Evolutionary conservation across 768 basidiomycete species (phyloP).

Genomic region (Boletus tomentosulus): DNA sequence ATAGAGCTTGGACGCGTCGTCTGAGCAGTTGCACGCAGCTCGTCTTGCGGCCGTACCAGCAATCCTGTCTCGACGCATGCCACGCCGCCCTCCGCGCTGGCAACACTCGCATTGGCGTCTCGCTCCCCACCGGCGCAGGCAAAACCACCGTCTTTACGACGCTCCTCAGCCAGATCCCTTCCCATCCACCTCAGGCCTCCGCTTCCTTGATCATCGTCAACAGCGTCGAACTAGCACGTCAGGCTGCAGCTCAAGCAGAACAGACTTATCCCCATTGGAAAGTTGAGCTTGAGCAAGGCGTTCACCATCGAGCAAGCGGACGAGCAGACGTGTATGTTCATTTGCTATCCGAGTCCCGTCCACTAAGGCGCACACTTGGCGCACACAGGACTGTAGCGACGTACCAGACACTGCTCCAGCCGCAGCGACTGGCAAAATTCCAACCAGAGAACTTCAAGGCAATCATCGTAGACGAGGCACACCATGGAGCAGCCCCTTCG

Average conservation of each 20-base stretch:
- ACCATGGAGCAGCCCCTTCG: constrained; percentile 92
- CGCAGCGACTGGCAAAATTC: constrained; percentile 69
- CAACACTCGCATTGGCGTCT: constrained; percentile 75
- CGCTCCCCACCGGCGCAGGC: constrained; percentile 78
- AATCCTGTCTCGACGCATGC: constrained; percentile 74
- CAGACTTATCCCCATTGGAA: constrained; percentile 65
- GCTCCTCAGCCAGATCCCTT: constrained; percentile 65
- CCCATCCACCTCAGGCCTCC: constrained; percentile 41
- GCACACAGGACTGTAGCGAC: constrained; percentile 74
- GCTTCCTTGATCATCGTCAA: constrained; percentile 83
- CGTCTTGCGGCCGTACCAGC: constrained; percentile 82
- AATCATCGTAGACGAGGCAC: constrained; percentile 89
- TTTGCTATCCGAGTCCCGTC: neutral
- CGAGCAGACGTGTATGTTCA: constrained; percentile 67
- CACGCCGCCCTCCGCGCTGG: constrained; percentile 64
- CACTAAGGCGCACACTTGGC: neutral
- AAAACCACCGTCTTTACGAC: constrained; percentile 93
- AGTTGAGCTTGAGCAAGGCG: constrained; percentile 92
- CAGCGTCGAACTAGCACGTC: constrained; percentile 82
- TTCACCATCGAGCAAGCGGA: constrained; percentile 69
- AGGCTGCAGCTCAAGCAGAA: constrained; percentile 72
- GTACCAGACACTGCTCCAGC: constrained; percentile 75
- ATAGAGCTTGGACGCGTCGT: neutral
- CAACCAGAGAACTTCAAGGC: constrained; percentile 62
- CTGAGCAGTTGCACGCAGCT: constrained; percentile 4